Evolutionary conservation across 2,329 filamentous ascomycete species (phyloP).

Genomic region (Claviceps sp.): DNA sequence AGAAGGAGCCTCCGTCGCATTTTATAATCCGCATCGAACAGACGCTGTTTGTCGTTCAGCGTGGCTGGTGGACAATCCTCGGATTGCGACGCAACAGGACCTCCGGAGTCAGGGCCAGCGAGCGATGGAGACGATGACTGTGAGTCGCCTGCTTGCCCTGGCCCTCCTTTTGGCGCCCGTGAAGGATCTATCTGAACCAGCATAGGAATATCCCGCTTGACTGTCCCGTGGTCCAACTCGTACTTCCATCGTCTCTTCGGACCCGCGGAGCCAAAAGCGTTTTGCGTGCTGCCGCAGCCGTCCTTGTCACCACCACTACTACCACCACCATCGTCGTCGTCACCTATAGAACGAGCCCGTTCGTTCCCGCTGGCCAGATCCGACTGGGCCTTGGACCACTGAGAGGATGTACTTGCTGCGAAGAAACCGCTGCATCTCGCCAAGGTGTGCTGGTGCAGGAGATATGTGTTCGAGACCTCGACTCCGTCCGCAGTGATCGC

Average conservation of each 20-base stretch:
- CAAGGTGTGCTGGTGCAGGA: constrained; percentile 77
- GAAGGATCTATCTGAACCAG: constrained; percentile 61
- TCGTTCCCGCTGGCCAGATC: constrained; percentile 24
- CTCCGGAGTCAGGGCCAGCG: constrained; percentile 22
- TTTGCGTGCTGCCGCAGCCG: not conserved
- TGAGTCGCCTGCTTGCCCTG: constrained; percentile 1
- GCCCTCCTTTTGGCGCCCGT: not conserved
- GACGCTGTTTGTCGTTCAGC: constrained; percentile 25
- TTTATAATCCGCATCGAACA: constrained; percentile 30
- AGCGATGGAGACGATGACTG: constrained; percentile 15
- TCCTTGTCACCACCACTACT: not conserved
- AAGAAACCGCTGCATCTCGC: constrained; percentile 91
- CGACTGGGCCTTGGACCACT: constrained; percentile 42
- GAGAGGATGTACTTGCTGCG: constrained; percentile 67
- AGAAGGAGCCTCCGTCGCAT: no score
- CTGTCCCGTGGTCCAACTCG: constrained; percentile 66
- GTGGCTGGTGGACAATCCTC: constrained; percentile 26
- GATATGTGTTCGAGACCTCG: constrained; percentile 61
- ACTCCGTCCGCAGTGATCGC: constrained; percentile 36
- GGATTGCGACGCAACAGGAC: constrained; percentile 12
- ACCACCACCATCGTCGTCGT: not conserved
- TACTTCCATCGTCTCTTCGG: constrained; percentile 61
- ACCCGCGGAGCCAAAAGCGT: not conserved
- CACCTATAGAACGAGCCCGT: constrained; percentile 27
- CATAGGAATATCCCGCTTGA: constrained; percentile 68